A percentile compares a stretch with the other conserved stretches of the same genome.
Conservation (phyloP, 495 filamentous ascomycete species). For the Trichoderma asperelloides region DNA sequence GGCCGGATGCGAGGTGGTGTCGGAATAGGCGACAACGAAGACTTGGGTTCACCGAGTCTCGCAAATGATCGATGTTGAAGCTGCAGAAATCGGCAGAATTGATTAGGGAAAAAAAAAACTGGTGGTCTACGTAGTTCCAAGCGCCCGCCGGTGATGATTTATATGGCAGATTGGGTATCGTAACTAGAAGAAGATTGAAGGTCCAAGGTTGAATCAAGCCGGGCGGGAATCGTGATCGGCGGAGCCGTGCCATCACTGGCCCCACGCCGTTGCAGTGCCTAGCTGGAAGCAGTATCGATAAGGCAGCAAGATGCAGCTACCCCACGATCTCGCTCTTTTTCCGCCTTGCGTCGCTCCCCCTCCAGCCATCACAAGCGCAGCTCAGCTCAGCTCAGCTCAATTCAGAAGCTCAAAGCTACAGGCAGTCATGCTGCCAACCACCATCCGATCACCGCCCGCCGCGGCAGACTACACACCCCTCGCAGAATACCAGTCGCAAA, state of each 20-base stretch:
- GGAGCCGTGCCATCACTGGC: not conserved
- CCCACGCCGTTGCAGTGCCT: conserved; percentile 6
- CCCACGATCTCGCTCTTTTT: conserved; percentile 14
- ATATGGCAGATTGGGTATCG: not conserved
- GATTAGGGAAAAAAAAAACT: not conserved
- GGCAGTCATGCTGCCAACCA: conserved; percentile 5
- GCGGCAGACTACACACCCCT: conserved; percentile 58
- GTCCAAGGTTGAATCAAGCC: not conserved
- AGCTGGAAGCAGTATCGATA: conserved; percentile 7
- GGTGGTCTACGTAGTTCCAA: not conserved
- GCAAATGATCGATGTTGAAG: not conserved
- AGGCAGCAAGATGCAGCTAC: conserved; percentile 9
- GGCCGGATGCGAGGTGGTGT: not conserved
- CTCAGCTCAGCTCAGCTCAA: not conserved
- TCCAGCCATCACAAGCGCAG: conserved; percentile 7
- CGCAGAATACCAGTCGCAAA: conserved; percentile 71
- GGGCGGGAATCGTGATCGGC: not conserved
- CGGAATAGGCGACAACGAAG: not conserved
- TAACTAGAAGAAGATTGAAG: not conserved
- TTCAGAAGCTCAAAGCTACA: not conserved
- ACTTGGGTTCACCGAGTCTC: not conserved
- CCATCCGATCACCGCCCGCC: conserved; percentile 31
- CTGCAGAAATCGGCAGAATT: not conserved
- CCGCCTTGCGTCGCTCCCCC: not conserved
- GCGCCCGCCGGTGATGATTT: not conserved